Evolutionary conservation across 495 filamentous ascomycete genomes (phyloP).

Genomic region (Podospora sp.): DNA sequence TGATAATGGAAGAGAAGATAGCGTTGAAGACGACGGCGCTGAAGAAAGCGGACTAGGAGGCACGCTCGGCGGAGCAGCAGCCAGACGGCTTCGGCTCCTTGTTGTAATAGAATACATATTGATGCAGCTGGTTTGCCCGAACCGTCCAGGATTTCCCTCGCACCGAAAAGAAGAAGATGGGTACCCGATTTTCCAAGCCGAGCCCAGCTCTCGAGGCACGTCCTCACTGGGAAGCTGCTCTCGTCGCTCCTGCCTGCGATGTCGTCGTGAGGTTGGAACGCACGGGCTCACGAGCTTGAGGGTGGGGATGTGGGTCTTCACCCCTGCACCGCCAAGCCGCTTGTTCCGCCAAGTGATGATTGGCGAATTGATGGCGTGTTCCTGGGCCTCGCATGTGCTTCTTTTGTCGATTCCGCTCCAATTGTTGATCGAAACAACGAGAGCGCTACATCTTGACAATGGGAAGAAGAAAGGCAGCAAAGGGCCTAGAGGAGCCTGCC

Average conservation of each 20-base stretch:
- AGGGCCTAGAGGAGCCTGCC: constrained; percentile 9
- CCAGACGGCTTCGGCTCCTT: background rate
- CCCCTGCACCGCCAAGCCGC: too few relatives aligned
- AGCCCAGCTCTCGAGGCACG: too few relatives aligned
- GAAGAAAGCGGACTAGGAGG: background rate
- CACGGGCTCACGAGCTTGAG: too few relatives aligned
- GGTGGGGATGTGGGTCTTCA: too few relatives aligned
- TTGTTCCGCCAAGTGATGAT: background rate
- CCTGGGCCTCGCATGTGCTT: background rate
- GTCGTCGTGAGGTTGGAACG: too few relatives aligned
- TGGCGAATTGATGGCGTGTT: background rate
- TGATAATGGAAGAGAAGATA: background rate
- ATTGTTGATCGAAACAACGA: background rate
- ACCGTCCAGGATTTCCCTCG: too few relatives aligned
- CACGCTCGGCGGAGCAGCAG: background rate
- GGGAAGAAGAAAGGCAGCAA: constrained; percentile 25
- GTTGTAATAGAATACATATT: background rate
- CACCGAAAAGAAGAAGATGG: too few relatives aligned
- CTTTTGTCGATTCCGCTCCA: background rate
- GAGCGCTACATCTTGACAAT: constrained; percentile 14
- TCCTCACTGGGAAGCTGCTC: too few relatives aligned
- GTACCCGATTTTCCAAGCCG: too few relatives aligned
- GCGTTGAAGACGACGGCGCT: background rate
- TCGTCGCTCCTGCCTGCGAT: too few relatives aligned
- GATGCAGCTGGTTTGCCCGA: too few relatives aligned